Evolutionary conservation across 768 basidiomycete genomes (phyloP), one percentile per base, ranked within the genome.

Genomic region (Kwoniella mangroviensis): DNA sequence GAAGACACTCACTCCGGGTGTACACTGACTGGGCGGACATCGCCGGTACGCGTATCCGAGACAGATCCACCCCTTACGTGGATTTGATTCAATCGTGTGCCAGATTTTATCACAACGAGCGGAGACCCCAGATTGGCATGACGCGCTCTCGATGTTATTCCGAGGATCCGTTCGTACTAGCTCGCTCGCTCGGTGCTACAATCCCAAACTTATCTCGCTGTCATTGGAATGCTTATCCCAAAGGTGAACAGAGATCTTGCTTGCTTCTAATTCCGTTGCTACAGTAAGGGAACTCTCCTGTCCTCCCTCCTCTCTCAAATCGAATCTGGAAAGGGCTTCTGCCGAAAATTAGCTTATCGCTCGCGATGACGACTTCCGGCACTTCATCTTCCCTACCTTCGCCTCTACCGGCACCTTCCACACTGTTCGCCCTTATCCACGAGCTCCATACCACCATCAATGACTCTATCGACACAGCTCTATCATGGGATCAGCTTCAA

Each of bases 401-500:
- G 17, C 53, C 67, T 11, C 21, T 40, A 2, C 60, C 67, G 0
- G 24, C 67, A 13, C 62, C 62, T 3, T 40, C 43, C 11, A 56
- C 70, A 3, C 65, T 81, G 22, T 82, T 76, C 63, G 42, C 65
- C 13, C 71, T 82, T 26, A 82, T 81, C 49, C 81, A 82, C 63
- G 74, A 75, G 9, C 55, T 82, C 1, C 75, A 80, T 62, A 60
- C 67, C 9, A 77, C 77, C 15, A 67, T 78, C 72, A 77, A 65
- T 17, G 61, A 57, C 15, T 67, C 73, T 12, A 73, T 76, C 63
- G 82, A 83, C 57, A 81, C 78, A 12, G 73, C 79, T 34, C 65
- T 83, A 19, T 68, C 80, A 43, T 83, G 82, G 82, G 82, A 83
- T 22, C 77, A 79, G 51, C 78, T 83, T 21, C 79, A 76, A 58